Evolutionary conservation across 164 flowering plant genomes (phyloP).

Genomic region (Malania oleifera): DNA sequence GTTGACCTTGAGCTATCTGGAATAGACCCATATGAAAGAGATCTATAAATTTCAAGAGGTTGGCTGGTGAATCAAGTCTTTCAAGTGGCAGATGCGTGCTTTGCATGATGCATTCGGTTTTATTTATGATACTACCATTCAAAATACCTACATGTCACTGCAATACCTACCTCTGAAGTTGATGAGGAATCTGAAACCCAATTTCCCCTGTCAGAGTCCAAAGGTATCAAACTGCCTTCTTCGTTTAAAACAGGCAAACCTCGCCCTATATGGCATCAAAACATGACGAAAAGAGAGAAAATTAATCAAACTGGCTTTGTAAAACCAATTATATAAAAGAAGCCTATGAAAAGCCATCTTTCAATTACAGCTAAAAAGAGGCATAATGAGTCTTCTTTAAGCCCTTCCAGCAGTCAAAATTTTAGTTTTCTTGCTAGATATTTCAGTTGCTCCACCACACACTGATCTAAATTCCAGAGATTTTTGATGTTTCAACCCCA

Average conservation of each 20-base stretch:
- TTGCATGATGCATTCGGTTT: background rate
- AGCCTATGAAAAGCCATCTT: background rate
- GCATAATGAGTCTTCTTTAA: too few species aligned
- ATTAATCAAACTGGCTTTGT: background rate
- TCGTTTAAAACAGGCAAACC: slow-evolving; percentile 87
- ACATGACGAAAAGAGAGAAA: slow-evolving; percentile 4
- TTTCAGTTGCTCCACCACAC: too few species aligned
- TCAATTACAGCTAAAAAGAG: too few species aligned
- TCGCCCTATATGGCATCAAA: slow-evolving; percentile 34
- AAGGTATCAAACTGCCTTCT: slow-evolving; percentile 62
- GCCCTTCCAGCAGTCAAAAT: too few species aligned
- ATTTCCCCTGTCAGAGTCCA: slow-evolving; percentile 40
- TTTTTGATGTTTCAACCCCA: too few species aligned
- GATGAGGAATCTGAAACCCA: slow-evolving; percentile 47
- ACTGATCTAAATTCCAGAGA: too few species aligned
- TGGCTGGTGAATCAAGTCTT: background rate
- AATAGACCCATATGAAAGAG: background rate
- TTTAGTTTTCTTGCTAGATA: too few species aligned
- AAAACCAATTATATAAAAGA: background rate
- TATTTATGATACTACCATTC: background rate
- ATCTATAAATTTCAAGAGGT: background rate
- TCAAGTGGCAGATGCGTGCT: background rate
- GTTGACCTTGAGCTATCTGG: background rate
- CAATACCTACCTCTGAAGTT: slow-evolving; percentile 55
- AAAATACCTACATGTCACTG: background rate